Evolutionary conservation across 2,329 filamentous ascomycete species (phyloP).

Genomic region (Ceratocystis ficicola): DNA sequence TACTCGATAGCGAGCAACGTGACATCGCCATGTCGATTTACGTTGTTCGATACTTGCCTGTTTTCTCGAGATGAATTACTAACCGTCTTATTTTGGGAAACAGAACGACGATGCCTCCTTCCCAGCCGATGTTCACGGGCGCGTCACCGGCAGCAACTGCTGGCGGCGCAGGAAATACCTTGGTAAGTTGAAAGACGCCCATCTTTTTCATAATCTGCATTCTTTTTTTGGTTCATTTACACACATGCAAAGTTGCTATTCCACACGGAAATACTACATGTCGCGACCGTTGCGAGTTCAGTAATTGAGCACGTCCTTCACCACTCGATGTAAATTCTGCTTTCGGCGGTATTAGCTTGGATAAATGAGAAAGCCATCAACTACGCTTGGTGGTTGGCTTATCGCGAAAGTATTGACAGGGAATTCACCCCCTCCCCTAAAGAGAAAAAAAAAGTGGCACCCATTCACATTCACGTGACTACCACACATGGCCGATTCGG

Average conservation of each 20-base stretch:
- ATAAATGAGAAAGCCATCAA: not conserved
- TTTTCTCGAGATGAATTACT: not conserved
- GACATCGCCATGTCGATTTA: not conserved
- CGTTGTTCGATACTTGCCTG: not conserved
- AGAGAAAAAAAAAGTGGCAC: not conserved
- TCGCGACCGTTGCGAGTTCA: not conserved
- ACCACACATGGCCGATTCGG: not conserved
- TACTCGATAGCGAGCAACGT: slow-evolving; percentile 6
- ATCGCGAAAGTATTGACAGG: slow-evolving; percentile 4
- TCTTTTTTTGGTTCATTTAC: not conserved
- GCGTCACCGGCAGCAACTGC: slow-evolving; percentile 29
- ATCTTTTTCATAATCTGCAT: not conserved
- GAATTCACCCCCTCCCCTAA: not conserved
- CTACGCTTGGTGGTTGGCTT: slow-evolving; percentile 3
- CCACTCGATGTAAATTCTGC: not conserved
- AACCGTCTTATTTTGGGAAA: not conserved
- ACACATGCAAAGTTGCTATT: not conserved
- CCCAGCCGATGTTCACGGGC: slow-evolving; percentile 24
- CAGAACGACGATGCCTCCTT: slow-evolving; percentile 21
- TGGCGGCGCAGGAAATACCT: slow-evolving; percentile 26
- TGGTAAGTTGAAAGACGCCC: slow-evolving; percentile 25
- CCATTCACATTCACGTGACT: not conserved
- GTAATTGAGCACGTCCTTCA: not conserved
- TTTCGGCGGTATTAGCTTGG: not conserved
- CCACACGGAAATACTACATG: not conserved